Evolutionary conservation across 1,139 yeast species (phyloP).

Genomic region (Candida glucosophila): DNA sequence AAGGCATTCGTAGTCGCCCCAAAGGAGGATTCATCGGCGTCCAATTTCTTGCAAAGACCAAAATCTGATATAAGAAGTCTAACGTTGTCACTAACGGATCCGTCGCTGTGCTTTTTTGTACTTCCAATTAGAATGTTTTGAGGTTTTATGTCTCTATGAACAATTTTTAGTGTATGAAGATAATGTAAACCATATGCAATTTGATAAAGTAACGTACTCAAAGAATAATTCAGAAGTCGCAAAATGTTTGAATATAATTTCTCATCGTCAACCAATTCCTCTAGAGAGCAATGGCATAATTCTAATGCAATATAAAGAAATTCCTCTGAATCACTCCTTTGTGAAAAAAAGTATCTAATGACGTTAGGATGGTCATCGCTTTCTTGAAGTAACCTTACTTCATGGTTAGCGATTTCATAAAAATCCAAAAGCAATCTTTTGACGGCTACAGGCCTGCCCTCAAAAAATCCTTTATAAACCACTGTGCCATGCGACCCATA

Average conservation of each 20-base stretch:
- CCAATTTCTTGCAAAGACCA: constrained; percentile 88
- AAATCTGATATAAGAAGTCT: constrained; percentile 87
- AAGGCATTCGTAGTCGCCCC: constrained; percentile 91
- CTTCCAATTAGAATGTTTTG: constrained; percentile 88
- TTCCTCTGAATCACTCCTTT: constrained; percentile 60
- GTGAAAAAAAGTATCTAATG: constrained; percentile 85
- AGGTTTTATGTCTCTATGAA: constrained; percentile 93
- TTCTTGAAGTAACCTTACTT: constrained; percentile 78
- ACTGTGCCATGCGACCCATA: constrained; percentile 97
- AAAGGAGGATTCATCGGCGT: constrained; percentile 87
- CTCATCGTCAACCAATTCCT: constrained; percentile 65
- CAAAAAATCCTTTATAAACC: constrained; percentile 84
- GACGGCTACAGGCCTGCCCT: constrained; percentile 90
- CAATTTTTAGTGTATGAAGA: constrained; percentile 83
- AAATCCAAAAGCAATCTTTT: constrained; percentile 90
- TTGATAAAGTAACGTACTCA: constrained; percentile 57
- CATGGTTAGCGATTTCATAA: constrained; percentile 93
- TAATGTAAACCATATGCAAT: constrained; percentile 81
- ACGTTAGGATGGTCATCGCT: constrained; percentile 97
- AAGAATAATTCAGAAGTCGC: constrained; percentile 9
- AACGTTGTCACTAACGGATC: constrained; percentile 12
- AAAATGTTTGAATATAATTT: constrained; percentile 25
- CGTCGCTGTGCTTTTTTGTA: constrained; percentile 19
- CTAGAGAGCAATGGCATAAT: constrained; percentile 80
- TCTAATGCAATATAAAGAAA: constrained; percentile 91